Conservation (phyloP, 495 filamentous ascomycete genomes). For the Penicillium simplicissimum region DNA sequence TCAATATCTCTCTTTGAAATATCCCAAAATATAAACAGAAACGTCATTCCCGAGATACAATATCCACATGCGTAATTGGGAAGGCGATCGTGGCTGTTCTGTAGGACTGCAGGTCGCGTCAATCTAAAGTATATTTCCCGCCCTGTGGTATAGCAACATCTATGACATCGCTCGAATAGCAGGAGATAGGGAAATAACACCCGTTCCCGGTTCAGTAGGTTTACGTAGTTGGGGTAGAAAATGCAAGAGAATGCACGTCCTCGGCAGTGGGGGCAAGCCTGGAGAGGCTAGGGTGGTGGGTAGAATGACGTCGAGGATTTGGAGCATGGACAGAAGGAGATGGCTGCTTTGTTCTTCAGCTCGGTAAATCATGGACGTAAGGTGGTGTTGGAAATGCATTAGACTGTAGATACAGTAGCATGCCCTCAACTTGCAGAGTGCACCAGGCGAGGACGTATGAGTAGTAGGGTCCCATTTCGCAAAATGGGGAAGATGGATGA, state of each 20-base stretch:
- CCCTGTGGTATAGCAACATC: not conserved
- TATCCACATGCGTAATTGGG: not conserved
- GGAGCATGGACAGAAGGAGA: not conserved
- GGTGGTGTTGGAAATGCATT: not conserved
- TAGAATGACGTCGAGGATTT: not conserved
- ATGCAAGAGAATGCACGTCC: constrained; percentile 16
- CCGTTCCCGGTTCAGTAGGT: constrained; percentile 4
- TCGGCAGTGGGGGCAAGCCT: constrained; percentile 1
- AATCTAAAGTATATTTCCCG: not conserved
- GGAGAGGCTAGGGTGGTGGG: not conserved
- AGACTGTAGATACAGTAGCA: not conserved
- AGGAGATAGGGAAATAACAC: not conserved
- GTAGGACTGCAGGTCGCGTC: not conserved
- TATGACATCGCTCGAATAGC: not conserved
- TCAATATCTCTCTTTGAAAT: not conserved
- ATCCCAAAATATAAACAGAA: not conserved
- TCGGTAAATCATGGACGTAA: no score
- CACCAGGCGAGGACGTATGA: not conserved
- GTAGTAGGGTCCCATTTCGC: not conserved
- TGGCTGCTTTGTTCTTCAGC: no score
- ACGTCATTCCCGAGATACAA: not conserved
- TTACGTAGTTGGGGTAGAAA: constrained; percentile 22
- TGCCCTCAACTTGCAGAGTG: no score
- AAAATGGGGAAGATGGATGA: not conserved
- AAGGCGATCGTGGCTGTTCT: not conserved